phyloP scores from a whole-genome alignment of 768 basidiomycete genomes.

The Calocera cornea region DNA sequence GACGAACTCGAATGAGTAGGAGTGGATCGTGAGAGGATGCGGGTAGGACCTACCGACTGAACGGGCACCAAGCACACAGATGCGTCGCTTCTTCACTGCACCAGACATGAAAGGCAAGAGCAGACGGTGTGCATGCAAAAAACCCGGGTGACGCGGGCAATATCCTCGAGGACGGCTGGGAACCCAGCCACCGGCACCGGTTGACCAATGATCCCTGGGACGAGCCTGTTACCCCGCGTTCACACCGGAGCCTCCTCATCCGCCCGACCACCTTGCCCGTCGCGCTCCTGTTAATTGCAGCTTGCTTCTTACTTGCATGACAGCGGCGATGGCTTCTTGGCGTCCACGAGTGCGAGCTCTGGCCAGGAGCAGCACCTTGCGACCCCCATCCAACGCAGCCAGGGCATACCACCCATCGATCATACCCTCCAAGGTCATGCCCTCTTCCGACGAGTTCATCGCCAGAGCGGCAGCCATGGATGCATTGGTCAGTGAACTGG shows the following conservation, averaged over 20 bases:
- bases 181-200: too few relatives aligned
- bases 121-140: too few relatives aligned
- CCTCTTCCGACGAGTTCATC: constrained; percentile 55
- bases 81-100: constrained; percentile 64
- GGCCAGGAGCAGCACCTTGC: neutral
- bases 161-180: too few relatives aligned
- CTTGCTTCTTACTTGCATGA: too few relatives aligned
- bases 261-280: too few relatives aligned
- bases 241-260: too few relatives aligned
- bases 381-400: too few relatives aligned
- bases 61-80: constrained; percentile 74
- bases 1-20: constrained; percentile 4
- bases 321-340: too few relatives aligned
- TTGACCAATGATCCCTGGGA: too few relatives aligned
- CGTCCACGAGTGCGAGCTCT: too few relatives aligned
- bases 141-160: too few relatives aligned
- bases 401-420: constrained; percentile 54
- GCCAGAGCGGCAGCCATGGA: constrained; percentile 58
- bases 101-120: constrained; percentile 1
- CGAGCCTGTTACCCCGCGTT: neutral
- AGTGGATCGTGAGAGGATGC: constrained; percentile 14
- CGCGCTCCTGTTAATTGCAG: too few relatives aligned
- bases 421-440: constrained; percentile 57
- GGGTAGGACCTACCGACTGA: constrained; percentile 56
- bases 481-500: constrained; percentile 47